Conservation (phyloP, 2,329 filamentous ascomycete species). For the Ophiocordyceps australis region DNA sequence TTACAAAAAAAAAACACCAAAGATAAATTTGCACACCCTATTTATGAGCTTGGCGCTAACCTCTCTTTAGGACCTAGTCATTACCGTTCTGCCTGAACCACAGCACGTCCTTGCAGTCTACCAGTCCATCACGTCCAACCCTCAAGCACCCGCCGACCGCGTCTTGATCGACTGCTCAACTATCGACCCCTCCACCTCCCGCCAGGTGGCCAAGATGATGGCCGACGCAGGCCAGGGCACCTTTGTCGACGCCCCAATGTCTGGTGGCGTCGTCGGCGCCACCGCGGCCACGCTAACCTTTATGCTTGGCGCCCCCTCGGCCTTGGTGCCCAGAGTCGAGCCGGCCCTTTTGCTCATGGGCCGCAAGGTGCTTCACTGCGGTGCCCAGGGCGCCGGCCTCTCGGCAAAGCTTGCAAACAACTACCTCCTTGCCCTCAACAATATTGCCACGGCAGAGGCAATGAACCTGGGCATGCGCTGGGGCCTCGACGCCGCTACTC, state of each 20-base stretch:
- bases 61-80: constrained; percentile 50
- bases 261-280: constrained; percentile 85
- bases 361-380: constrained; percentile 69
- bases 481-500: constrained; percentile 41
- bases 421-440: constrained; percentile 86
- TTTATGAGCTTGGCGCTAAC: too few species aligned
- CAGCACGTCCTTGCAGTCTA: constrained; percentile 76
- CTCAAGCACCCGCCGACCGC: constrained; percentile 36
- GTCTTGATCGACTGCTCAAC: constrained; percentile 94
- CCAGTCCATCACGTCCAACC: constrained; percentile 48
- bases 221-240: constrained; percentile 44
- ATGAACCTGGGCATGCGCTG: constrained; percentile 46
- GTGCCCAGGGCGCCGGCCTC: constrained; percentile 66
- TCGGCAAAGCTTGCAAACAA: constrained; percentile 95
- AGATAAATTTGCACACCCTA: too few species aligned
- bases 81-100: constrained; percentile 81
- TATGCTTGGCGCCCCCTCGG: constrained; percentile 63
- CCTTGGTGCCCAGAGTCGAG: constrained; percentile 45
- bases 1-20: too few species aligned
- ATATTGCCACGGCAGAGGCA: constrained; percentile 52
- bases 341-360: constrained; percentile 69
- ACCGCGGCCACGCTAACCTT: constrained; percentile 79
- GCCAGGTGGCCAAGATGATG: constrained; percentile 55
- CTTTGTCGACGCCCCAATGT: constrained; percentile 94
- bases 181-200: constrained; percentile 78